These are phyloP conservation scores for Coccinonectria pachysandricola DNA, from an alignment of 2,329 filamentous ascomycete species.

Conservation along the genomic window DNA sequence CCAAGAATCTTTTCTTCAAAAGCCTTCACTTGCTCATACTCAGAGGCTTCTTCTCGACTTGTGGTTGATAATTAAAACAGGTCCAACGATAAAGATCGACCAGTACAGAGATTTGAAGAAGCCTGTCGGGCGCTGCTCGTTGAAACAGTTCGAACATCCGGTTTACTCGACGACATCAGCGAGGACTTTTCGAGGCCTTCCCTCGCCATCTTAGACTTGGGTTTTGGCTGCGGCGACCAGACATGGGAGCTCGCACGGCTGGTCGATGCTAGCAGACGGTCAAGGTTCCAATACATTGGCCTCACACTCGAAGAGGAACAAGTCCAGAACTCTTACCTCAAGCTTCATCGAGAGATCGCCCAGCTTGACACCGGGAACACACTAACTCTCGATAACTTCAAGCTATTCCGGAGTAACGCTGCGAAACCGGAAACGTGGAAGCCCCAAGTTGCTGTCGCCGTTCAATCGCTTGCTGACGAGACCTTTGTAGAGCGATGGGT, in stretches of 20 bases:
- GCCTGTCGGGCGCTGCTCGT: slow-evolving; percentile 40
- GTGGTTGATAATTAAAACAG: too few species aligned
- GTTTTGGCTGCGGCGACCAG: slow-evolving; percentile 51
- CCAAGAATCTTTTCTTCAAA: not conserved
- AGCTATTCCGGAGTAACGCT: slow-evolving; percentile 39
- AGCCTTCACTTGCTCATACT: not conserved
- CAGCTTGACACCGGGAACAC: not conserved
- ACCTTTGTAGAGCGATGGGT: slow-evolving; percentile 33
- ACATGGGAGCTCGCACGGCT: slow-evolving; percentile 33
- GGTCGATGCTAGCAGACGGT: slow-evolving; percentile 10
- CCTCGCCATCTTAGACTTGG: slow-evolving; percentile 39
- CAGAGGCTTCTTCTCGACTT: not conserved
- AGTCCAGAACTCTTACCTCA: slow-evolving; percentile 26
- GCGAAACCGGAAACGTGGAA: slow-evolving; percentile 35
- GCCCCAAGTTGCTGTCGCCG: slow-evolving; percentile 10
- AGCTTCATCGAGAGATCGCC: slow-evolving; percentile 16
- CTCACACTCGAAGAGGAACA: slow-evolving; percentile 40
- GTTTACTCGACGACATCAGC: slow-evolving; percentile 20
- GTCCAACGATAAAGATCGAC: slow-evolving; percentile 19
- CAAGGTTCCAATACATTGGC: slow-evolving; percentile 37
- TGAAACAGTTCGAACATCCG: slow-evolving; percentile 34
- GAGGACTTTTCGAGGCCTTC: slow-evolving; percentile 4
- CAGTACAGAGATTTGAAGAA: slow-evolving; percentile 28
- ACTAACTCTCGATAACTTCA: slow-evolving; percentile 14
- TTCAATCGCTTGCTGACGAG: slow-evolving; percentile 17